phyloP scores from a whole-genome alignment of 169 alveolate genomes.

The Toxoplasma gondii region DNA sequence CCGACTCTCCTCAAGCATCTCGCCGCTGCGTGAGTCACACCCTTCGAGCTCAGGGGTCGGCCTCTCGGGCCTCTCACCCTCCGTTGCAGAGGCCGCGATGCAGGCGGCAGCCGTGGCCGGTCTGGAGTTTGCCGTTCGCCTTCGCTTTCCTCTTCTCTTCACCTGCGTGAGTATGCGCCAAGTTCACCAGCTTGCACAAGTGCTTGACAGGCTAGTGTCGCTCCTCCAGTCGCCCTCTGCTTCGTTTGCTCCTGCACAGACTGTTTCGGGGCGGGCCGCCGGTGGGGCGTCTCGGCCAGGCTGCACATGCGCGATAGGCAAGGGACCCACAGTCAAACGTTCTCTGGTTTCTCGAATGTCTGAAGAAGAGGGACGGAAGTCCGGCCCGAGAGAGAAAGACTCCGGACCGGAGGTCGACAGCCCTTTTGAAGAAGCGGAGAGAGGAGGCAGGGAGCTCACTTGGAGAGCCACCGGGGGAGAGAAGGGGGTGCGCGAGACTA shows the following conservation, averaged over 20 bases:
- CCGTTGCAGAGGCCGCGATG: slow-evolving; percentile 1
- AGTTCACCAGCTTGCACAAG: not conserved
- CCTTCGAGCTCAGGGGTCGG: not conserved
- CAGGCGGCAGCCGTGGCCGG: slow-evolving; percentile 19
- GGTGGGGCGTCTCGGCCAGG: not conserved
- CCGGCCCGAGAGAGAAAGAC: too few relatives aligned
- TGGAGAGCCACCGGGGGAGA: too few relatives aligned
- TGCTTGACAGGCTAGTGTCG: not conserved
- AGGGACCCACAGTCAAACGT: not conserved
- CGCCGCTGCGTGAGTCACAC: not conserved
- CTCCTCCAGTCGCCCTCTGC: not conserved
- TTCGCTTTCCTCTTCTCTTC: slow-evolving; percentile 4
- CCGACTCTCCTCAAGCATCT: not conserved
- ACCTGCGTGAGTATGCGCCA: not conserved
- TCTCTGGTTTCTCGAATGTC: not conserved
- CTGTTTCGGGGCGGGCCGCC: not conserved
- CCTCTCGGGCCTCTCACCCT: not conserved
- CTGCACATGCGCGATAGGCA: not conserved
- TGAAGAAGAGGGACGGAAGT: too few relatives aligned
- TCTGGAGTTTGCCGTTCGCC: slow-evolving; percentile 7
- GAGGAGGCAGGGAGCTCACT: too few relatives aligned
- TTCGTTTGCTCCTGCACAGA: not conserved
- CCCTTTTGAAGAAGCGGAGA: too few relatives aligned
- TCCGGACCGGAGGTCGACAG: too few relatives aligned
- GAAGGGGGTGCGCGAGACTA: too few relatives aligned